A percentile compares a stretch with the other conserved stretches of the same genome.
These are phyloP conservation scores for Acanthamoeba healyi DNA, from an alignment of 208 protist genomes.

Conservation along the genomic window DNA sequence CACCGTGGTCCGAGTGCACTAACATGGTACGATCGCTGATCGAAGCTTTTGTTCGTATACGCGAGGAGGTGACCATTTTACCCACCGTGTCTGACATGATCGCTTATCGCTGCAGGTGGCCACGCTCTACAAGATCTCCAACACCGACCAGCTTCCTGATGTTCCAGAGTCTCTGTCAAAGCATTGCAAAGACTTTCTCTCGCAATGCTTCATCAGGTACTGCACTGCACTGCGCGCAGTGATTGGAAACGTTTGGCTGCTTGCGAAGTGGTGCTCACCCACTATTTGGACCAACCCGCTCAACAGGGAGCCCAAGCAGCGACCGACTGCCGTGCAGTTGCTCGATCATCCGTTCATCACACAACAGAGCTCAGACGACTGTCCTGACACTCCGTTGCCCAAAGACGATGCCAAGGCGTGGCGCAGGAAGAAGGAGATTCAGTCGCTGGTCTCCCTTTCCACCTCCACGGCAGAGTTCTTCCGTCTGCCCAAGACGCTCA, in stretches of 20 bases:
- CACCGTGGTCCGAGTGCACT: conserved; percentile 84
- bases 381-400: not conserved
- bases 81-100: not conserved
- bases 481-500: conserved; percentile 7
- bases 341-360: conserved; percentile 77
- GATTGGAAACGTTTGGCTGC: not conserved
- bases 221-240: not conserved
- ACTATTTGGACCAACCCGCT: not conserved
- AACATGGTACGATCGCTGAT: conserved; percentile 13
- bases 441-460: not conserved
- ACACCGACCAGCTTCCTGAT: conserved; percentile 60
- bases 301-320: conserved; percentile 79
- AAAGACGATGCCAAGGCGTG: not conserved
- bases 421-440: conserved; percentile 49
- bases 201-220: conserved; percentile 79
- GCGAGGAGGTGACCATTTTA: not conserved
- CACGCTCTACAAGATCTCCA: conserved; percentile 56
- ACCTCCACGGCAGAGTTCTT: not conserved
- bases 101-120: not conserved
- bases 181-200: conserved; percentile 79
- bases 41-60: not conserved
- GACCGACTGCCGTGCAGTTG: conserved; percentile 82
- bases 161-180: conserved; percentile 34
- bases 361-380: not conserved
- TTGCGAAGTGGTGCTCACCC: too few species aligned